A percentile compares a stretch with the other conserved stretches of the same genome.
Conservation (phyloP, 208 protist genomes). For the Trypanosoma melophagium region DNA sequence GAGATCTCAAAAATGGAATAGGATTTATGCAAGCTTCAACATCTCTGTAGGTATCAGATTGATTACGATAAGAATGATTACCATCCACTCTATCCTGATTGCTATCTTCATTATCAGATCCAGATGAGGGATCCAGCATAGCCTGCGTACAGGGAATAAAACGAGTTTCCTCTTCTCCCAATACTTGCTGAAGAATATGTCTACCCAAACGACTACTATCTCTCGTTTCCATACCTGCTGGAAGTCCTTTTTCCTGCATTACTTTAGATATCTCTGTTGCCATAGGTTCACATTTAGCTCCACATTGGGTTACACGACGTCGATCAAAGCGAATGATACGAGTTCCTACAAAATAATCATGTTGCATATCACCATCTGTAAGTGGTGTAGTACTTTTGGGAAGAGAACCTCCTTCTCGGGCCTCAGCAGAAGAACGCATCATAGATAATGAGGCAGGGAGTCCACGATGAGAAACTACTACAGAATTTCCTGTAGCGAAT, state of each 20-base stretch:
- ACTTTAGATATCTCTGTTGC: slow-evolving; percentile 9
- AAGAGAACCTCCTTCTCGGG: slow-evolving; percentile 19
- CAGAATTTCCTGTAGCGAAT: slow-evolving; percentile 13
- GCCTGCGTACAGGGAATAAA: slow-evolving; percentile 12
- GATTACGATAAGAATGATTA: slow-evolving; percentile 27
- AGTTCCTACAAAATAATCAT: slow-evolving; percentile 41
- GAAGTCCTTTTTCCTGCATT: slow-evolving; percentile 12
- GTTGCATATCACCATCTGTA: slow-evolving; percentile 33
- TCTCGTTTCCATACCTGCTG: slow-evolving; percentile 22
- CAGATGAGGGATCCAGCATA: slow-evolving; percentile 24
- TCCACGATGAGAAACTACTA: slow-evolving; percentile 38
- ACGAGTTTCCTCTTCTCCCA: slow-evolving; percentile 20
- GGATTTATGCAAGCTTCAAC: background rate
- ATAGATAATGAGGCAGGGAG: slow-evolving; percentile 33
- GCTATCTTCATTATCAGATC: slow-evolving; percentile 19
- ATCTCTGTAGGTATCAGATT: slow-evolving; percentile 15
- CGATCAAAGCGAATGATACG: slow-evolving; percentile 48
- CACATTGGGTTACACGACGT: slow-evolving; percentile 4
- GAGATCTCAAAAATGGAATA: slow-evolving; percentile 18
- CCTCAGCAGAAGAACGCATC: slow-evolving; percentile 18
- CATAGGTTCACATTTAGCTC: slow-evolving; percentile 7
- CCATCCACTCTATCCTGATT: slow-evolving; percentile 3
- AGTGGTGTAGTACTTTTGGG: slow-evolving; percentile 9
- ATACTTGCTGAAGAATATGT: slow-evolving; percentile 26
- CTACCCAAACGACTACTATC: slow-evolving; percentile 25